Evolutionary conservation across 75 land plant genomes (phyloP).

Genomic region (Adiantum capillusveneris): DNA sequence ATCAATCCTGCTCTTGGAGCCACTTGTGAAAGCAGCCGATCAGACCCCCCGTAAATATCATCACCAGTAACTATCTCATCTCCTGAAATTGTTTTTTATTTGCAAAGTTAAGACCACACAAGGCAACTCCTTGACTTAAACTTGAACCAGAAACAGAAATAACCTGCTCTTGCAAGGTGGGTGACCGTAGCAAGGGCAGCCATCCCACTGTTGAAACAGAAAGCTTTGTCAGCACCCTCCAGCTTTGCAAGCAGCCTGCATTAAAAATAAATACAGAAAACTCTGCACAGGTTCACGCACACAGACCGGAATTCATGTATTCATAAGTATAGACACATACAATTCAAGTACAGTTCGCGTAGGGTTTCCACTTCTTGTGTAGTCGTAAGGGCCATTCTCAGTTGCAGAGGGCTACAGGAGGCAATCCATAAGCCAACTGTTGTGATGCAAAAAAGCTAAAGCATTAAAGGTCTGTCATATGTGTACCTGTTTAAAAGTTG

Average conservation of each 20-base stretch:
- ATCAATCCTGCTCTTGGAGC: slow-evolving; percentile 61
- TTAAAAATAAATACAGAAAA: too few relatives aligned
- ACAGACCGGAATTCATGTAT: too few relatives aligned
- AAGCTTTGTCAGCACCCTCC: slow-evolving; percentile 84
- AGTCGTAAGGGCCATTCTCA: slow-evolving; percentile 80
- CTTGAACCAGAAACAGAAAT: too few relatives aligned
- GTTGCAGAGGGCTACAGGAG: slow-evolving; percentile 73
- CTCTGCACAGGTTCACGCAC: too few relatives aligned
- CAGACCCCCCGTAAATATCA: slow-evolving; percentile 95
- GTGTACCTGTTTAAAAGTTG: slow-evolving; percentile 86
- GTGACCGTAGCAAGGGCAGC: slow-evolving; percentile 79
- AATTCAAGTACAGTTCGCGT: slow-evolving; percentile 76
- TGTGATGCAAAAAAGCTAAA: too few relatives aligned
- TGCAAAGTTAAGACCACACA: too few relatives aligned
- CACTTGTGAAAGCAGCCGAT: slow-evolving; percentile 77
- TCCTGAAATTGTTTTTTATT: too few relatives aligned
- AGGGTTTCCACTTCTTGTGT: slow-evolving; percentile 98
- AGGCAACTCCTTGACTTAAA: too few relatives aligned
- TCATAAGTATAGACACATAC: too few relatives aligned
- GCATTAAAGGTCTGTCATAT: neutral
- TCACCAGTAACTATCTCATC: slow-evolving; percentile 96
- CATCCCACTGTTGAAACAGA: slow-evolving; percentile 97
- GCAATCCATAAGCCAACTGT: neutral
- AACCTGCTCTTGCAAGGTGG: slow-evolving; percentile 75
- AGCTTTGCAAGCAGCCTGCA: slow-evolving; percentile 78